A percentile compares a stretch with the other conserved stretches of the same genome.
Conservation (phyloP, 2,329 filamentous ascomycete species). For the Verruconis gallopava region DNA sequence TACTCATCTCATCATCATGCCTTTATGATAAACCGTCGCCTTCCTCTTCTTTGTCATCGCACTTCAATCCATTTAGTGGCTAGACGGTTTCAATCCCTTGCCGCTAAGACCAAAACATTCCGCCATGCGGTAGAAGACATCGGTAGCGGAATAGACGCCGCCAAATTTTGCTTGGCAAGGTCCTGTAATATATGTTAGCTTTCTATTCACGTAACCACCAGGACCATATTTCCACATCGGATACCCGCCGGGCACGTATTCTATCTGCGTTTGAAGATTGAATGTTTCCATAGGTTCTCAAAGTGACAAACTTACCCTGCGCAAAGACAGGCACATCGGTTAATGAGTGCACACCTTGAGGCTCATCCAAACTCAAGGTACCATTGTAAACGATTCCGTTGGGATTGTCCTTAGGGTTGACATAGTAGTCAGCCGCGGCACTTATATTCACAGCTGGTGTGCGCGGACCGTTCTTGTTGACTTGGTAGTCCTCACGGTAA, state of each 20-base stretch:
- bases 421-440: slow-evolving; percentile 42
- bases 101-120: slow-evolving; percentile 46
- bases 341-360: slow-evolving; percentile 38
- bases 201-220: too few relatives aligned
- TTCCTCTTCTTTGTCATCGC: too few relatives aligned
- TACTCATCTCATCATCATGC: too few relatives aligned
- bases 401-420: slow-evolving; percentile 52
- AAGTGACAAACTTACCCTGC: too few relatives aligned
- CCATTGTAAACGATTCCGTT: slow-evolving; percentile 64
- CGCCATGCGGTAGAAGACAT: slow-evolving; percentile 64
- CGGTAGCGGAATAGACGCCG: slow-evolving; percentile 56
- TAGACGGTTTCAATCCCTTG: slow-evolving; percentile 8
- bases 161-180: slow-evolving; percentile 68
- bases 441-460: slow-evolving; percentile 44
- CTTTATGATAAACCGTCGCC: too few relatives aligned
- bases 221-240: too few relatives aligned
- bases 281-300: too few relatives aligned
- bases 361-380: slow-evolving; percentile 50
- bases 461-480: slow-evolving; percentile 54
- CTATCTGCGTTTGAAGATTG: too few relatives aligned
- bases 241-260: too few relatives aligned
- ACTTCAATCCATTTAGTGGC: background rate
- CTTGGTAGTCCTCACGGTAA: slow-evolving; percentile 60
- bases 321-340: slow-evolving; percentile 49
- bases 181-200: too few relatives aligned